Percentiles rank a stretch among this genome's conserved stretches.
phyloP scores from a whole-genome alignment of 768 basidiomycete genomes.

The Leucosporidium yakuticum region DNA sequence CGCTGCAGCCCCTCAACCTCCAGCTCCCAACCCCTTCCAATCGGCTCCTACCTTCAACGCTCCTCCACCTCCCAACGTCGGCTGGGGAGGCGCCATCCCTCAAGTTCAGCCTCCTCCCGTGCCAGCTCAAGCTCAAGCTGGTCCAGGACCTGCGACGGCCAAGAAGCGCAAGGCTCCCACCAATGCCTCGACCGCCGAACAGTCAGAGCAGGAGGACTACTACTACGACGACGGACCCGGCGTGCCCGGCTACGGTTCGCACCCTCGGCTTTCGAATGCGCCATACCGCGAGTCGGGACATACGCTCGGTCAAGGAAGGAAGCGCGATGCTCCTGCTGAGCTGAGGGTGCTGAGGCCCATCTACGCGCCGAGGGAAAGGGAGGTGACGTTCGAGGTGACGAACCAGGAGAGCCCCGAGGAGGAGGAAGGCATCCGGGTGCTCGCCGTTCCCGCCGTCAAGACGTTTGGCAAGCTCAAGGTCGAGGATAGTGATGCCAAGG shows the following conservation, averaged over 20 bases:
- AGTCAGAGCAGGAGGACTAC: not conserved
- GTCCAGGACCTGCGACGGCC: not conserved
- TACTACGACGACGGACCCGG: not conserved
- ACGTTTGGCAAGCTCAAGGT: slow-evolving; percentile 54
- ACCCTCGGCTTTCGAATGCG: slow-evolving; percentile 4
- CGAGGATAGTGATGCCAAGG: slow-evolving; percentile 55
- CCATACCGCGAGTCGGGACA: slow-evolving; percentile 15
- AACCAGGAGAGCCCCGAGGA: slow-evolving; percentile 10
- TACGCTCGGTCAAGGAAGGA: slow-evolving; percentile 9
- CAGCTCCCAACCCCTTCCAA: too few relatives aligned
- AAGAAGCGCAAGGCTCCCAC: slow-evolving; percentile 17
- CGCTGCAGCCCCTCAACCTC: too few relatives aligned
- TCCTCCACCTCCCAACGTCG: not conserved
- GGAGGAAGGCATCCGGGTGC: slow-evolving; percentile 38
- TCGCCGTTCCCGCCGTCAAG: slow-evolving; percentile 59
- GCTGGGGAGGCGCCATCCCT: not conserved
- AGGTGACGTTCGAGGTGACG: slow-evolving; percentile 25
- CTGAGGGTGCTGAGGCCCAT: slow-evolving; percentile 17
- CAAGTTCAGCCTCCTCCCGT: too few relatives aligned
- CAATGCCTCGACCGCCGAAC: not conserved
- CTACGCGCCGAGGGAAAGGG: slow-evolving; percentile 19
- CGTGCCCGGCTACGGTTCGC: slow-evolving; percentile 8
- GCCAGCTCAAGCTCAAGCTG: too few relatives aligned
- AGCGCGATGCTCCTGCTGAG: not conserved
- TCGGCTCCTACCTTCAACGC: not conserved